phyloP scores from a whole-genome alignment of 2,329 filamentous ascomycete genomes.

The Grosmannia serpens region DNA sequence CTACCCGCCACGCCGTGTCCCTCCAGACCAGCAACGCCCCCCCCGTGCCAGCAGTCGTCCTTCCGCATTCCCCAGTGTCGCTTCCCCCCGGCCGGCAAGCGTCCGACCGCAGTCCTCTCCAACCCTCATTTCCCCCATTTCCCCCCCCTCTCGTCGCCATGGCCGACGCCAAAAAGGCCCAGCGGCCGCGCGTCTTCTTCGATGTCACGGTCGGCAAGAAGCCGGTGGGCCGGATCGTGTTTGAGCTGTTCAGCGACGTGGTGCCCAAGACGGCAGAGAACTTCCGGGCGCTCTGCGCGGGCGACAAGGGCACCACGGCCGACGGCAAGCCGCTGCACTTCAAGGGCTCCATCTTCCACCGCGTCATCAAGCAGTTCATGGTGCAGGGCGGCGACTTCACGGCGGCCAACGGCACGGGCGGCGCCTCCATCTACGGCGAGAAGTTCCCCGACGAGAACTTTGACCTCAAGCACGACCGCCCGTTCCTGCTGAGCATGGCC shows the following conservation, averaged over 20 bases:
- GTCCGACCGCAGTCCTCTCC: too few species aligned
- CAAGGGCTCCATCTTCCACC: slow-evolving; percentile 89
- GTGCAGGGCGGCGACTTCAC: slow-evolving; percentile 98
- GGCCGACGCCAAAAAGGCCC: slow-evolving; percentile 31
- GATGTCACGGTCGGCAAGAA: slow-evolving; percentile 74
- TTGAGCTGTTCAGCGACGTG: slow-evolving; percentile 67
- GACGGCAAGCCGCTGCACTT: slow-evolving; percentile 79
- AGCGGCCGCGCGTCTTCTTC: slow-evolving; percentile 79
- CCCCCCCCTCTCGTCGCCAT: slow-evolving; percentile 17
- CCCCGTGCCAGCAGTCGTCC: background rate
- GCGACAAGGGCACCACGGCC: slow-evolving; percentile 80
- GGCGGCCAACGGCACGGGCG: slow-evolving; percentile 83
- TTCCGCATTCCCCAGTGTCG: background rate
- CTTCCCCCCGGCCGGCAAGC: background rate
- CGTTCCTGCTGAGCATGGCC: slow-evolving; percentile 94
- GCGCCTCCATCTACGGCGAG: slow-evolving; percentile 92
- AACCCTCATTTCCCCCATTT: background rate
- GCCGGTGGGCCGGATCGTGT: slow-evolving; percentile 64
- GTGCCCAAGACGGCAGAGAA: slow-evolving; percentile 95
- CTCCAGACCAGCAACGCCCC: too few species aligned
- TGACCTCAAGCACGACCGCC: slow-evolving; percentile 77
- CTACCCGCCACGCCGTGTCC: too few species aligned
- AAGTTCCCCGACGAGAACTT: slow-evolving; percentile 99
- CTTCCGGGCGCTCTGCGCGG: slow-evolving; percentile 88
- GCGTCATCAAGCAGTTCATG: slow-evolving; percentile 98